Evolutionary conservation across 192 early-diverging fungal species (phyloP), one percentile per base, ranked within the genome.

Genomic region (Podila epigama): DNA sequence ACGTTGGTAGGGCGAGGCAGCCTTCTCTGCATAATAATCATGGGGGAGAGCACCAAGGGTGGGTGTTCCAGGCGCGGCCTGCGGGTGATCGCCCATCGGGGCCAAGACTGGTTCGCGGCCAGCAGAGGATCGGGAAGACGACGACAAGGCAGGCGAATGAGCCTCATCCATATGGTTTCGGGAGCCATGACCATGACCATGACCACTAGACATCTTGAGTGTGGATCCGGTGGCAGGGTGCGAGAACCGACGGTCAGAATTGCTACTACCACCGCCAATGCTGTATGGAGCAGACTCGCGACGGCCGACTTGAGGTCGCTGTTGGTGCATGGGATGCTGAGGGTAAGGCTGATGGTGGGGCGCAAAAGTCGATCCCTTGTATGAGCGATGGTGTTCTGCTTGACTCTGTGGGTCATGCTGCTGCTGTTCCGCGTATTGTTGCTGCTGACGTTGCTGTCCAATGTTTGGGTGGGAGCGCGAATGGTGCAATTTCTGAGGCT

Each of bases 401-500:
- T 9, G 44, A 48, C n/a, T 22, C 25, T 5, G n/a, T n/a, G n/a
- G 69, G n/a, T 67, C 35, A 13, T 42, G 67, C 32, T 77, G 50
- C 29, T 77, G 73, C 27, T 77, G 73, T 33, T 77, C 73, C n/a
- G 63, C 12, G 41, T 63, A 68, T 27, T 77, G 73, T 28, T 77
- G 73, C 9, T 66, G 65, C 10, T n/a, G n/a, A n/a, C 73, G 42
- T 12, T 51, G 35, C 37, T 77, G 73, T 15, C 73, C 73, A 54
- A 77, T 77, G 33, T 77, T 77, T 5, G 73, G 73, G 61, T 77
- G 73, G 0, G 73, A 77, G 15, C 68, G 73, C 11, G 73, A 77
- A 25, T 77, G 65, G 51, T 77, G 73, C 36, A 77, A 40, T 35
- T 77, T 77, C 31, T 77, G 73, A 5, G 36, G 44, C 44, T 48